Percentiles rank a stretch among this genome's conserved stretches.
phyloP scores from a whole-genome alignment of 1,139 yeast species.

The Hanseniaspora uvarum region DNA sequence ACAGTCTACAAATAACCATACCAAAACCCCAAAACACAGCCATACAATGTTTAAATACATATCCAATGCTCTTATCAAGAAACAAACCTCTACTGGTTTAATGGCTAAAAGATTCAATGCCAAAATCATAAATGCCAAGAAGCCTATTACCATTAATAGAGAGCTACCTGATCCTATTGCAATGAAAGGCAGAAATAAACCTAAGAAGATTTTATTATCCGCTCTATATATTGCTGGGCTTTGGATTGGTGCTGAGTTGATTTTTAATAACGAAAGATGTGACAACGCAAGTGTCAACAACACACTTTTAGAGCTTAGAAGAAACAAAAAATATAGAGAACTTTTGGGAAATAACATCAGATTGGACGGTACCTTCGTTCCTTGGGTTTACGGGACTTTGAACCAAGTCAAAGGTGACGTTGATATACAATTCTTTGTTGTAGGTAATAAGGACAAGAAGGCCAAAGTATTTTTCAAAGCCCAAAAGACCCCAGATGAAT shows the following conservation, averaged over 20 bases:
- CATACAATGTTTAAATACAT: slow-evolving; percentile 11
- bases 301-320: slow-evolving; percentile 73
- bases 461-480: slow-evolving; percentile 53
- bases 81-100: not conserved
- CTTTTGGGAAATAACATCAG: slow-evolving; percentile 66
- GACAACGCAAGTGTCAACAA: slow-evolving; percentile 80
- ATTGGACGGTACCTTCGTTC: slow-evolving; percentile 51
- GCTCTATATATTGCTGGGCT: slow-evolving; percentile 54
- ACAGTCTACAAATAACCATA: too few species aligned
- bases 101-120: not conserved
- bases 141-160: slow-evolving; percentile 30
- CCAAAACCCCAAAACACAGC: not conserved
- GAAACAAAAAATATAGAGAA: slow-evolving; percentile 59
- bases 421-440: slow-evolving; percentile 58
- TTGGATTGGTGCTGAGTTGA: slow-evolving; percentile 53
- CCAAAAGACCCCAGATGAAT: slow-evolving; percentile 44
- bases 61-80: not conserved
- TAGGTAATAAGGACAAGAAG: slow-evolving; percentile 46
- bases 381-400: slow-evolving; percentile 82
- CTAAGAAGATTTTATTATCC: slow-evolving; percentile 42
- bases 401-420: slow-evolving; percentile 76
- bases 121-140: not conserved
- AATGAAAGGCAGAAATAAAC: slow-evolving; percentile 38
- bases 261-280: slow-evolving; percentile 85
- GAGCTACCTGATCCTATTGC: slow-evolving; percentile 68